A percentile compares a stretch with the other conserved stretches of the same genome.
Conservation (phyloP, 108 stramenopile genomes). For the Cyclotella cryptica region DNA sequence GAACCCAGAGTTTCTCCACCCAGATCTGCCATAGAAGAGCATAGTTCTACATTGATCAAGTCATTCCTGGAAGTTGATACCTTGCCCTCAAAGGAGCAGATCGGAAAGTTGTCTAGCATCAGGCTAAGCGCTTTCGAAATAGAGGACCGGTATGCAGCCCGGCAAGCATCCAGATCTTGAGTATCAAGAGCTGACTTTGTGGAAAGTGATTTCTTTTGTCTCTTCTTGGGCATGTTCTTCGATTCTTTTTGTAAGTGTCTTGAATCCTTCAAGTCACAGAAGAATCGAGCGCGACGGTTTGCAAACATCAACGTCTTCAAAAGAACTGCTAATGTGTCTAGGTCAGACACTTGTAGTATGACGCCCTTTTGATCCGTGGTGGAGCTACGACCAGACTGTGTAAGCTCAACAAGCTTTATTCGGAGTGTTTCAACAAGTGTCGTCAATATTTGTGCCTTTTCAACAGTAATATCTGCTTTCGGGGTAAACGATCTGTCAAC, state of each 20-base stretch:
- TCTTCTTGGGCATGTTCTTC: background rate
- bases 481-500: background rate
- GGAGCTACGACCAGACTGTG: constrained; percentile 31
- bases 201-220: constrained; percentile 24
- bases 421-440: constrained; percentile 47
- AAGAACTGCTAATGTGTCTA: constrained; percentile 38
- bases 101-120: constrained; percentile 43
- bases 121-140: constrained; percentile 25
- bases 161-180: constrained; percentile 24
- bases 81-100: constrained; percentile 25
- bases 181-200: constrained; percentile 13
- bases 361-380: constrained; percentile 28
- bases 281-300: constrained; percentile 20
- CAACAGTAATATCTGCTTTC: constrained; percentile 17
- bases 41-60: constrained; percentile 46
- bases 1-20: constrained; percentile 20
- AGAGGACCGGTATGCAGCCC: constrained; percentile 25
- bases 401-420: constrained; percentile 42
- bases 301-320: constrained; percentile 31
- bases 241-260: background rate
- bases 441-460: constrained; percentile 36
- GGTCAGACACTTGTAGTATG: constrained; percentile 29
- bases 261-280: constrained; percentile 1
- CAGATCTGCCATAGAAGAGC: constrained; percentile 51
- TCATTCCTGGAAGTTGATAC: constrained; percentile 31